phyloP scores from a whole-genome alignment of 1,139 yeast genomes.

The Debaryomyces udenii region DNA sequence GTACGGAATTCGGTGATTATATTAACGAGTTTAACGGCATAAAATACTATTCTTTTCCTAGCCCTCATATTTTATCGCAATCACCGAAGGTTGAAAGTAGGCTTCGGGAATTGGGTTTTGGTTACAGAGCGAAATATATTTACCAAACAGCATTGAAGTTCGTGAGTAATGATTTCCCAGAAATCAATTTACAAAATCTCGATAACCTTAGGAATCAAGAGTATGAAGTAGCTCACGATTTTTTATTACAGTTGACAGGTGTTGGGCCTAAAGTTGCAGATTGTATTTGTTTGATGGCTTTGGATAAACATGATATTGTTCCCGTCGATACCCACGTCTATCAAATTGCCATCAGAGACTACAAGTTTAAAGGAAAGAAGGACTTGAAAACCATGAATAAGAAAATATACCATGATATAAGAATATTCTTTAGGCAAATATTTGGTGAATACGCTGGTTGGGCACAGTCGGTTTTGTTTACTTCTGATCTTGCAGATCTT shows the following conservation, averaged over 20 bases:
- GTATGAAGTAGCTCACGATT: constrained; percentile 64
- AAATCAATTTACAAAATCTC: constrained; percentile 35
- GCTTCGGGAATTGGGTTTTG: constrained; percentile 71
- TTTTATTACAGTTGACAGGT: constrained; percentile 71
- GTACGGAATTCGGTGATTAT: constrained; percentile 69
- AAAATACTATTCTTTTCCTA: constrained; percentile 75
- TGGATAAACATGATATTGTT: constrained; percentile 84
- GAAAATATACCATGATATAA: constrained; percentile 62
- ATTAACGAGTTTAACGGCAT: constrained; percentile 59
- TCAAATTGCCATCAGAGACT: constrained; percentile 85
- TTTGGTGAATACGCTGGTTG: constrained; percentile 97
- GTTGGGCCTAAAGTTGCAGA: constrained; percentile 99
- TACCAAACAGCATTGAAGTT: constrained; percentile 67
- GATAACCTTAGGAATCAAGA: constrained; percentile 42
- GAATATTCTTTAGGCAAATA: constrained; percentile 60
- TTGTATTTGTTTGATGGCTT: constrained; percentile 84
- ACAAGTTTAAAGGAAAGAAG: constrained; percentile 56
- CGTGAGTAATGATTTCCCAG: constrained; percentile 39
- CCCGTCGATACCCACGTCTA: constrained; percentile 98
- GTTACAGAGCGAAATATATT: constrained; percentile 90
- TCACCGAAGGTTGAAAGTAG: constrained; percentile 42
- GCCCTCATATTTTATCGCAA: constrained; percentile 50
- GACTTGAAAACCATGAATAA: constrained; percentile 55
- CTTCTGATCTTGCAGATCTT: constrained; percentile 73
- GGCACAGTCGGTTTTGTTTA: constrained; percentile 93